Evolutionary conservation across 495 filamentous ascomycete genomes (phyloP), one percentile per base, ranked within the genome.

Genomic region (Talaromyces proteolyticus): DNA sequence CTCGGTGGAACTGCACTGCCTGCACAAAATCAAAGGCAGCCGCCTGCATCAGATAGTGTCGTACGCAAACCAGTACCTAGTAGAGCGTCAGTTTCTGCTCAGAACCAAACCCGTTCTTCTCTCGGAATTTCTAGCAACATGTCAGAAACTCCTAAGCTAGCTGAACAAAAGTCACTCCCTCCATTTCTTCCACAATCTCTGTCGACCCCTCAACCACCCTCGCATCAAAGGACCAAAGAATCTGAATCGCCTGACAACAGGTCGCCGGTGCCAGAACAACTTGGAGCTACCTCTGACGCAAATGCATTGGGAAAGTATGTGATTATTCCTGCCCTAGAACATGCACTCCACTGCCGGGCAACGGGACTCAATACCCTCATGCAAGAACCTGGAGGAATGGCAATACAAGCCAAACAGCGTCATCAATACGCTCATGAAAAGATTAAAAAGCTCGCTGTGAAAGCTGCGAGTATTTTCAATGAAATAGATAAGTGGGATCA

Each of bases 401-500:
- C 51, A 46, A 51, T 22, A 26, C 38, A 47, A 46, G 34, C 57
- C 49, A 39, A 56, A 60, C 74, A 82, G 58, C 78, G 81, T 4
- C 78, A 78, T 38, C 85, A 89, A 57, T 83, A 85, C 23, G 82
- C 85, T 2, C 92, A 97, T 58, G 88, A 89, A 34, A 83, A 84
- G 58, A 81, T 98, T 44, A 82, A 85, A 56, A 80, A 81, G 53
- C 73, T 92, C 17, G 84, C 93, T 6, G 81, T 79, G 52, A 91
- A 91, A 53, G 72, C 90, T 7, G 83, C 82, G 3, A 75, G 84
- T 42, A 73, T 91, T 14, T 91, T 95, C 61, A 81, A 79, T 55
- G 88, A 93, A 63, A 88, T 98, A 53, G 91, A 98, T 60, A 78
- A 83, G 40, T 86, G 81, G 66, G 93, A 98, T 63, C 83, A 80